Conservation (phyloP, 441 rosid genomes). For the Melastoma candidum region DNA sequence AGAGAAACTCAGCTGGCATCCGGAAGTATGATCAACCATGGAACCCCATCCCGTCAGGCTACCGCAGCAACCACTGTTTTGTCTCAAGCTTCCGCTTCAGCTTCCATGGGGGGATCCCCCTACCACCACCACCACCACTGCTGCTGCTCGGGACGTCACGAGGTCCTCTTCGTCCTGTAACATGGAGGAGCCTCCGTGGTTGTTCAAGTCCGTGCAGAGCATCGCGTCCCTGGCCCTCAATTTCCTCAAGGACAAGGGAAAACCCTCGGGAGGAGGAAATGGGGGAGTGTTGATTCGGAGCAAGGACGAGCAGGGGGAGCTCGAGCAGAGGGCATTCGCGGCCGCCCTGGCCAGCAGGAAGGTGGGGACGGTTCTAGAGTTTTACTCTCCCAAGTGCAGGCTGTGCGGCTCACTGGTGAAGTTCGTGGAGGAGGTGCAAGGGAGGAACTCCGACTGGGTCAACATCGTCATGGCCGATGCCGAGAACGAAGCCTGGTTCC, state of each 20-base stretch:
- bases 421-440: conserved; percentile 62
- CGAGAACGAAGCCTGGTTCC: conserved; percentile 84
- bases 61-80: conserved; percentile 33
- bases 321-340: conserved; percentile 82
- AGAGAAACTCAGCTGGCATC: no score
- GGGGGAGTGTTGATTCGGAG: conserved; percentile 23
- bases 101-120: conserved; percentile 59
- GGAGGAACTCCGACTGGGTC: conserved; percentile 70
- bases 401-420: conserved; percentile 66
- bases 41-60: conserved; percentile 15
- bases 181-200: conserved; percentile 62
- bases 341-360: conserved; percentile 67
- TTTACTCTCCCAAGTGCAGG: conserved; percentile 85
- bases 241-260: conserved; percentile 25
- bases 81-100: conserved; percentile 38
- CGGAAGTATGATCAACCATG: conserved; percentile 7
- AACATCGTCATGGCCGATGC: conserved; percentile 92
- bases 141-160: not conserved
- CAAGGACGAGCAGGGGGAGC: conserved; percentile 67
- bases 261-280: conserved; percentile 19
- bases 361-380: conserved; percentile 69
- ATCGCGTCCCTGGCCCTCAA: conserved; percentile 52
- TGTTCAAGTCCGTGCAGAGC: conserved; percentile 61
- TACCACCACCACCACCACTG: conserved; percentile 23
- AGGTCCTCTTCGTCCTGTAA: conserved; percentile 22